These are phyloP conservation scores for Pseudocercospora fuligena DNA, from an alignment of 2,329 filamentous ascomycete species.

Conservation along the genomic window DNA sequence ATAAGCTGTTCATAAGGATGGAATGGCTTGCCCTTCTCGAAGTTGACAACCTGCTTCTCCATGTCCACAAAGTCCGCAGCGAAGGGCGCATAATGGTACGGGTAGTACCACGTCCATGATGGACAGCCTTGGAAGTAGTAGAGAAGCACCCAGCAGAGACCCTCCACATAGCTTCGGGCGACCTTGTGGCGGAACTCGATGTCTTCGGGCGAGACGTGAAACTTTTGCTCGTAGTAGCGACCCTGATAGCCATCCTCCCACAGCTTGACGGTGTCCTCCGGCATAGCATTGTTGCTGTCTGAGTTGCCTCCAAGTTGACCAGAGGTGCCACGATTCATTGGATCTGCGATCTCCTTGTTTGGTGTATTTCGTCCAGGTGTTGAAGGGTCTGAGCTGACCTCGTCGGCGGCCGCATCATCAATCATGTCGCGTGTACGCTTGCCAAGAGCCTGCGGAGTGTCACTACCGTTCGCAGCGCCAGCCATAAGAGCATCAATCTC, in stretches of 20 bases:
- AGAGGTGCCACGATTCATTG: conserved; percentile 36
- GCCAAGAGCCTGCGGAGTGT: conserved; percentile 59
- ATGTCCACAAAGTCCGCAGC: conserved; percentile 91
- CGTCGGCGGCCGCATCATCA: conserved; percentile 58
- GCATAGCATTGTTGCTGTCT: conserved; percentile 63
- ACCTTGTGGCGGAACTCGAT: conserved; percentile 87
- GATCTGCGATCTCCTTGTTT: conserved; percentile 39
- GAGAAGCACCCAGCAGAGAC: conserved; percentile 89
- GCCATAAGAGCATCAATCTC: conserved; percentile 38
- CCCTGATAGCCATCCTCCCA: conserved; percentile 97
- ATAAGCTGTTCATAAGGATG: conserved; percentile 96
- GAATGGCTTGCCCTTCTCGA: conserved; percentile 84
- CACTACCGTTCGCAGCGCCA: conserved; percentile 41
- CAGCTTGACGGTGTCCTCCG: conserved; percentile 80
- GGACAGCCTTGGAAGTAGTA: conserved; percentile 99
- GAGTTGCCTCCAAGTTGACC: conserved; percentile 48
- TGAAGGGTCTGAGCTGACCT: conserved; percentile 38
- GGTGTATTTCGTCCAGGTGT: conserved; percentile 66
- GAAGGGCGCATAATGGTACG: conserved; percentile 97
- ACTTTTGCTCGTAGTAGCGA: conserved; percentile 97
- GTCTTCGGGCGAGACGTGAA: conserved; percentile 80
- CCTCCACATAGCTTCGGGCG: conserved; percentile 89
- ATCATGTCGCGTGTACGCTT: conserved; percentile 80
- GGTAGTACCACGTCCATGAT: conserved; percentile 99
- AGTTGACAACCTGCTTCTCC: conserved; percentile 75